Percentiles rank a stretch among this genome's conserved stretches.
Evolutionary conservation across 2,329 filamentous ascomycete species (phyloP).

Genomic region (Cladosporium phlei): DNA sequence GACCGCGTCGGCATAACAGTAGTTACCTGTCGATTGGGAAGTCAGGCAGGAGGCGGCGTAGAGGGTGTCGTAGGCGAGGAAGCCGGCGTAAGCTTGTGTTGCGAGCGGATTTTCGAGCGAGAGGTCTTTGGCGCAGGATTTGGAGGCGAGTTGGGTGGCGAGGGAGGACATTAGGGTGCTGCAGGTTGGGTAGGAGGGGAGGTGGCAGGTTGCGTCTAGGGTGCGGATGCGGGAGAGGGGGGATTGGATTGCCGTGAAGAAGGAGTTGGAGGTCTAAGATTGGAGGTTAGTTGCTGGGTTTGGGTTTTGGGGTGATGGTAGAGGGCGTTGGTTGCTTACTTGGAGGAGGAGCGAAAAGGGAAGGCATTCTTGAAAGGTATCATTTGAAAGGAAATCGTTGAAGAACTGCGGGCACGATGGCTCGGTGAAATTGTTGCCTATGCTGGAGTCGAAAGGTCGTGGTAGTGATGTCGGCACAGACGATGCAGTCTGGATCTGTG

Average conservation of each 20-base stretch:
- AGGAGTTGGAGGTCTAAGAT: slow-evolving; percentile 69
- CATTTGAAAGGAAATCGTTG: slow-evolving; percentile 58
- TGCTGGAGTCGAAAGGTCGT: slow-evolving; percentile 43
- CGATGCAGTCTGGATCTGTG: slow-evolving; percentile 19
- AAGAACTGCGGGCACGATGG: slow-evolving; percentile 63
- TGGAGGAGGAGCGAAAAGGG: slow-evolving; percentile 80
- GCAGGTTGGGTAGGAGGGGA: slow-evolving; percentile 60
- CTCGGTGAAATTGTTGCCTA: slow-evolving; percentile 50
- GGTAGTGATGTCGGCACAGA: slow-evolving; percentile 30
- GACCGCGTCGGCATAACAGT: slow-evolving; percentile 78
- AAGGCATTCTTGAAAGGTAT: slow-evolving; percentile 68
- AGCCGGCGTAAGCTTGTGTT: slow-evolving; percentile 66
- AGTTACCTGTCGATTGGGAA: slow-evolving; percentile 52
- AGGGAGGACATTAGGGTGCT: slow-evolving; percentile 58
- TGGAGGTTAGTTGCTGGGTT: too few relatives aligned
- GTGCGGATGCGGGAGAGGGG: slow-evolving; percentile 8
- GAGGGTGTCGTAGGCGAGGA: slow-evolving; percentile 70
- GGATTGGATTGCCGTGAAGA: slow-evolving; percentile 61
- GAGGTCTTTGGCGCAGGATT: slow-evolving; percentile 55
- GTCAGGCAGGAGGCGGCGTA: slow-evolving; percentile 78
- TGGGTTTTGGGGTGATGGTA: not conserved
- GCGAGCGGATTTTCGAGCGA: slow-evolving; percentile 63
- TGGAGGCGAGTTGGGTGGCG: slow-evolving; percentile 58
- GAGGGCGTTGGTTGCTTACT: slow-evolving; percentile 44
- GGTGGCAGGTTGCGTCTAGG: slow-evolving; percentile 65